Conservation (phyloP, 164 flowering plant genomes). For the Nelumbo lutea region DNA sequence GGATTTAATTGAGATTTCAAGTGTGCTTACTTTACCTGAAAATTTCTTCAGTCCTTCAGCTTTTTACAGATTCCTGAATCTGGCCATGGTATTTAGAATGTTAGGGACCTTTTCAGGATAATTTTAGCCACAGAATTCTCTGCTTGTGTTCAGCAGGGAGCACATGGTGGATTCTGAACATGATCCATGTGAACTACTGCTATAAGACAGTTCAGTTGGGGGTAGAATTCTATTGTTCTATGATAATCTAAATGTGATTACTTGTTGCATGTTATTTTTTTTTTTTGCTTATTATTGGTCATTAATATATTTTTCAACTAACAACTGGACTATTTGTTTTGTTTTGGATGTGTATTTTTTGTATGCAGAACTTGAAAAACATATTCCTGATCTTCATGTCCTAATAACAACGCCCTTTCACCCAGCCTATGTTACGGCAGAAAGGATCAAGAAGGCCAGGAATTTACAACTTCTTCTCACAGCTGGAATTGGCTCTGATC, state of each 20-base stretch:
- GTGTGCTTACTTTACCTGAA: too few relatives aligned
- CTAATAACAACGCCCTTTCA: constrained; percentile 95
- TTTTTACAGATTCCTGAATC: too few relatives aligned
- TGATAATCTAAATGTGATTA: too few relatives aligned
- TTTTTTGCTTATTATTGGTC: background rate
- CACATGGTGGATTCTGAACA: too few relatives aligned
- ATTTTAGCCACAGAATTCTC: too few relatives aligned
- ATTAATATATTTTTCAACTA: background rate
- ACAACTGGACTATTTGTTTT: background rate
- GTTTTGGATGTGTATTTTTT: background rate
- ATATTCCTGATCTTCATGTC: constrained; percentile 88
- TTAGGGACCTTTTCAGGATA: too few relatives aligned
- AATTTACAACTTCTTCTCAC: constrained; percentile 85
- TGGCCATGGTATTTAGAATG: too few relatives aligned
- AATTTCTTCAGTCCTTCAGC: background rate
- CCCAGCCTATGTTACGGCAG: constrained; percentile 94
- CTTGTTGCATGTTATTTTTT: background rate
- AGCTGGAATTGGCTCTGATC: constrained; percentile 98
- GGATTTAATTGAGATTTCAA: too few relatives aligned
- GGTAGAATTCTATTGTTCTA: too few relatives aligned
- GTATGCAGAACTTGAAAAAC: constrained; percentile 89
- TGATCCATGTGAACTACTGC: too few relatives aligned
- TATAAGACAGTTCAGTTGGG: too few relatives aligned
- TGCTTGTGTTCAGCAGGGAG: too few relatives aligned
- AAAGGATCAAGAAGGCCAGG: constrained; percentile 87